Evolutionary conservation across 2,329 filamentous ascomycete genomes (phyloP).

Genomic region (Curvularia sp.): DNA sequence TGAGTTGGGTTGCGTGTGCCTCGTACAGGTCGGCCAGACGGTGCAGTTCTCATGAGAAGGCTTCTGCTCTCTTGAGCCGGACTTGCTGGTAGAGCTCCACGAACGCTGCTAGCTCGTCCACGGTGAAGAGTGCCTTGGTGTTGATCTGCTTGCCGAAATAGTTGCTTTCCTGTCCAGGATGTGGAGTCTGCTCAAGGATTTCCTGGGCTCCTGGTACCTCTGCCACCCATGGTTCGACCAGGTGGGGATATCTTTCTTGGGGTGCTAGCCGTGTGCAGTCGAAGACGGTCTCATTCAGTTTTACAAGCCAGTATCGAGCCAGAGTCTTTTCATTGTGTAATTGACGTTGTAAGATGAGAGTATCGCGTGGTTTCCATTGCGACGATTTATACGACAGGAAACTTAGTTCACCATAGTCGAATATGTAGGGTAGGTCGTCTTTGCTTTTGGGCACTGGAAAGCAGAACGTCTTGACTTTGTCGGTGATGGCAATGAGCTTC

Average conservation of each 20-base stretch:
- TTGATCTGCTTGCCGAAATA: background rate
- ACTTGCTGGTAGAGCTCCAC: slow-evolving; percentile 7
- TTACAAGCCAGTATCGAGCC: background rate
- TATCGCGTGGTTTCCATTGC: background rate
- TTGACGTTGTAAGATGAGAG: background rate
- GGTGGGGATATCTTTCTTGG: background rate
- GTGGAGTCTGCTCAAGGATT: background rate
- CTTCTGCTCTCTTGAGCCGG: slow-evolving; percentile 13
- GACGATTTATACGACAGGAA: background rate
- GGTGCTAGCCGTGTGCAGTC: background rate
- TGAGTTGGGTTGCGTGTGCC: slow-evolving; percentile 13
- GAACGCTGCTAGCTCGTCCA: slow-evolving; percentile 5
- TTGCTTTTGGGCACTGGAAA: background rate
- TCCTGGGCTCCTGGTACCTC: background rate
- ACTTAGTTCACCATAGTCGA: background rate
- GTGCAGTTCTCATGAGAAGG: slow-evolving; percentile 9
- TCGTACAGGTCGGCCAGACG: slow-evolving; percentile 17
- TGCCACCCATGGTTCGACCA: background rate
- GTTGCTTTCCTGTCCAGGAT: background rate
- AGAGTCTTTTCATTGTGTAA: background rate
- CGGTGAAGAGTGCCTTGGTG: background rate
- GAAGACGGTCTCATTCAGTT: background rate
- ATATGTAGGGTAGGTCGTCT: background rate
- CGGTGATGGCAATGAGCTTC: slow-evolving; percentile 7
- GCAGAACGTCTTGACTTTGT: background rate